These are phyloP conservation scores for Monilinia fructigena DNA, from an alignment of 2,329 filamentous ascomycete species.

Conservation along the genomic window DNA sequence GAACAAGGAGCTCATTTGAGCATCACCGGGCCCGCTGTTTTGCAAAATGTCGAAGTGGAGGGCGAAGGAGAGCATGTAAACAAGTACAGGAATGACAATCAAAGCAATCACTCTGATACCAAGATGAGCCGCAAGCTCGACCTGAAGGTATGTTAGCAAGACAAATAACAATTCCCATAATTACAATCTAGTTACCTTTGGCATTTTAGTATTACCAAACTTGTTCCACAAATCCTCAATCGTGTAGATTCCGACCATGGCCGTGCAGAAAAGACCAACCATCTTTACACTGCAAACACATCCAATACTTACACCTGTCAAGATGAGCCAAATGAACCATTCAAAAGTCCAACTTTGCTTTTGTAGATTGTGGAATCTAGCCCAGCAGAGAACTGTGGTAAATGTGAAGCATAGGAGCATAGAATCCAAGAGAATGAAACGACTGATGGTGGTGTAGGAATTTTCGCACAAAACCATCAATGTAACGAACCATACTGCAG, in stretches of 20 bases:
- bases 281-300: slow-evolving; percentile 99
- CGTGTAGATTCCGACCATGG: slow-evolving; percentile 92
- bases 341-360: slow-evolving; percentile 82
- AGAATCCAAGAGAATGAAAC: slow-evolving; percentile 96
- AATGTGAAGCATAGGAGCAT: slow-evolving; percentile 99
- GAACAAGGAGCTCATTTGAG: slow-evolving; percentile 99
- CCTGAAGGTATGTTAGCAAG: slow-evolving; percentile 39
- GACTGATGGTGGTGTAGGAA: slow-evolving; percentile 97
- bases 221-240: slow-evolving; percentile 97
- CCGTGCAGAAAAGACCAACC: slow-evolving; percentile 93
- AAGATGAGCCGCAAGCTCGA: slow-evolving; percentile 74
- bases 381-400: slow-evolving; percentile 94
- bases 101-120: slow-evolving; percentile 78
- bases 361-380: slow-evolving; percentile 89
- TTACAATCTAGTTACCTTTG: slow-evolving; percentile 55
- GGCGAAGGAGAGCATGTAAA: slow-evolving; percentile 95
- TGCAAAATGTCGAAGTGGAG: slow-evolving; percentile 92
- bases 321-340: slow-evolving; percentile 92
- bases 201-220: slow-evolving; percentile 92
- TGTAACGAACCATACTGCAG: slow-evolving; percentile 91
- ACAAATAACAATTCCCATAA: neutral
- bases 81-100: slow-evolving; percentile 82
- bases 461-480: slow-evolving; percentile 99
- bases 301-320: slow-evolving; percentile 93
- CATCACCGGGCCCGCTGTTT: slow-evolving; percentile 91